Percentiles rank a stretch among this genome's conserved stretches.
phyloP scores from a whole-genome alignment of 2,329 filamentous ascomycete species.

The Botryotinia convoluta region DNA sequence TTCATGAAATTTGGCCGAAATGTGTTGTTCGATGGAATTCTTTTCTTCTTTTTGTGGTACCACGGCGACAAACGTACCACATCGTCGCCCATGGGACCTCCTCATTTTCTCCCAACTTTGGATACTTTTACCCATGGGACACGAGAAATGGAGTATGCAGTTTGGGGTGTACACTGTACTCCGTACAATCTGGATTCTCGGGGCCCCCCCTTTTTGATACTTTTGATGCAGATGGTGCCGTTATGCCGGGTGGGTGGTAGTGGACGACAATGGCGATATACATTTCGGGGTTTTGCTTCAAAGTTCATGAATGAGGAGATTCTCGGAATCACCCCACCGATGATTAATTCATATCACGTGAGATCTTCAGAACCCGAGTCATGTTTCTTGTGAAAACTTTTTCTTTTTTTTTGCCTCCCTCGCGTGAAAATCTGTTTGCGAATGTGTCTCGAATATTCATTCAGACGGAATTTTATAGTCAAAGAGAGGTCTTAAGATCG shows the following conservation, averaged over 20 bases:
- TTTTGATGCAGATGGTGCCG: not conserved
- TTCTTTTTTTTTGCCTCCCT: not conserved
- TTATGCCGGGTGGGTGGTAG: not conserved
- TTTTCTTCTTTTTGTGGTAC: constrained; percentile 9
- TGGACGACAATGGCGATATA: not conserved
- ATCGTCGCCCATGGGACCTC: constrained; percentile 15
- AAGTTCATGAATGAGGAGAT: not conserved
- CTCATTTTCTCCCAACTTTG: constrained; percentile 14
- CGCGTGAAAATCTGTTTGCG: not conserved
- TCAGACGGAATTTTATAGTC: not conserved
- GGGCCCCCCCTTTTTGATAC: not conserved
- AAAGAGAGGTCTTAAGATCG: not conserved
- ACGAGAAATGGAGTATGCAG: constrained; percentile 12
- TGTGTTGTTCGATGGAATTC: not conserved
- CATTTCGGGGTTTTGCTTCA: not conserved
- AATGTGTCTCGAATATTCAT: not conserved
- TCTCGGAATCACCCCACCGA: not conserved
- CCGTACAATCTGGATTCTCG: not conserved
- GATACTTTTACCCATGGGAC: not conserved
- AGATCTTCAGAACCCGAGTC: not conserved
- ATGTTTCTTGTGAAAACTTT: not conserved
- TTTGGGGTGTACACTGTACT: not conserved
- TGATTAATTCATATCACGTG: not conserved
- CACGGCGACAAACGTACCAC: not conserved
- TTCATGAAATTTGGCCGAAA: constrained; percentile 8